phyloP scores from a whole-genome alignment of 495 filamentous ascomycete species.

The Polyplosphaeria fusca region DNA sequence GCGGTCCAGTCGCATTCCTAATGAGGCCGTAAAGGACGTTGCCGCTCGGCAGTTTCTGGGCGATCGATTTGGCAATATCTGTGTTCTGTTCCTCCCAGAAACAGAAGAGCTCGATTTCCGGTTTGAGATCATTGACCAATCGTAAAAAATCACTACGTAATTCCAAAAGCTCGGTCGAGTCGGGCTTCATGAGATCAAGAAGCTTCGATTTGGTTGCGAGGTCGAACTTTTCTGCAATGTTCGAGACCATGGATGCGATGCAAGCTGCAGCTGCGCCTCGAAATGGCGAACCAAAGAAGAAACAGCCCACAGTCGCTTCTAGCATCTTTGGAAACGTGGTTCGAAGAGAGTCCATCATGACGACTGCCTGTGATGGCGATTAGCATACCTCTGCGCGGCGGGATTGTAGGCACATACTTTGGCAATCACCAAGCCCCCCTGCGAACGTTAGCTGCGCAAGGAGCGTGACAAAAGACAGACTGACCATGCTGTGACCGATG shows the following conservation, averaged over 20 bases:
- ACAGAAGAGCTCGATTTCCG: conserved; percentile 1
- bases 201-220: background rate
- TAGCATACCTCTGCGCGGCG: background rate
- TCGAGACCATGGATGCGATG: conserved; percentile 2
- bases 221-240: background rate
- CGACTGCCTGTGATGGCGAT: background rate
- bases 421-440: conserved; percentile 6
- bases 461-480: too few relatives aligned
- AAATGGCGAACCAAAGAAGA: conserved; percentile 12
- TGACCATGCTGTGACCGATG: conserved; percentile 6
- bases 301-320: conserved; percentile 2
- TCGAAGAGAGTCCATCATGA: background rate
- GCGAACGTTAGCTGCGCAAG: too few relatives aligned
- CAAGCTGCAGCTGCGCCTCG: background rate
- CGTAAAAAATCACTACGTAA: background rate
- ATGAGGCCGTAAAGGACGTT: background rate
- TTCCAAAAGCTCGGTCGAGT: background rate
- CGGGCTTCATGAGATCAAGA: conserved; percentile 1
- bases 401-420: background rate
- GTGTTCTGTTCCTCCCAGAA: conserved; percentile 8
- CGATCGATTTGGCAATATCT: conserved; percentile 29
- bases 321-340: background rate
- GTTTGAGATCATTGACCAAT: conserved; percentile 4
- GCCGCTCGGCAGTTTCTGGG: background rate
- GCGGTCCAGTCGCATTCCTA: background rate